Percentiles rank a stretch among this genome's conserved stretches.
These are phyloP conservation scores for Colletotrichum magnum DNA, from an alignment of 2,329 filamentous ascomycete genomes.

Conservation along the genomic window DNA sequence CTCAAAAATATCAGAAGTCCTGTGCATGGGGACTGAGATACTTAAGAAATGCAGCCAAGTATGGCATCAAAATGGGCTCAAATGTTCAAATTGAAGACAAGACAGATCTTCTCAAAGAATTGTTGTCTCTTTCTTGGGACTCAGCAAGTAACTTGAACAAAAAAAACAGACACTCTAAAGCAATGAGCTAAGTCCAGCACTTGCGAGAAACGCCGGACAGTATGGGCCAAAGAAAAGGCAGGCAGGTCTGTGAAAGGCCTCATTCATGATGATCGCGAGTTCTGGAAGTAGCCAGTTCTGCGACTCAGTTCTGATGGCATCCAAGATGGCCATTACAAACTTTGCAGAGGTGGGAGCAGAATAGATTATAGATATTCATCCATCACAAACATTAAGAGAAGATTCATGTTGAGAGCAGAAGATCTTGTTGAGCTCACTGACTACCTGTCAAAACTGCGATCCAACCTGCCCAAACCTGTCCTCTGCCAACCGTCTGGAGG, in stretches of 20 bases:
- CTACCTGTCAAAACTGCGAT: conserved; percentile 2
- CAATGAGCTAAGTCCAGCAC: background rate
- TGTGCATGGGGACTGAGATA: conserved; percentile 14
- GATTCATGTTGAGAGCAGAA: background rate
- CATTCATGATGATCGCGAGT: background rate
- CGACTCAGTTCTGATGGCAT: too few species aligned
- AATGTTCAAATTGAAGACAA: conserved; percentile 11
- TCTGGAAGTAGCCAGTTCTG: background rate
- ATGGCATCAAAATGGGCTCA: background rate
- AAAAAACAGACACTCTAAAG: background rate
- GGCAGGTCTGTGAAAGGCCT: background rate
- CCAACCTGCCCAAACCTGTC: background rate
- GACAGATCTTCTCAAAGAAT: conserved; percentile 5
- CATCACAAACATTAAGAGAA: background rate
- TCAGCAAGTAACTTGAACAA: conserved; percentile 4
- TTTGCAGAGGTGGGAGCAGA: too few species aligned
- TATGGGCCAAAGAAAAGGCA: background rate
- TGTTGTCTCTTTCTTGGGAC: conserved; percentile 27
- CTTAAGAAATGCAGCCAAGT: conserved; percentile 21
- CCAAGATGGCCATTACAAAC: too few species aligned
- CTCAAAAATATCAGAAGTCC: background rate
- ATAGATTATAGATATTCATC: background rate
- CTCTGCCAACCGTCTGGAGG: background rate
- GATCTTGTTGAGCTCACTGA: background rate
- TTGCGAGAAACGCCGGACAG: background rate